Conservation (phyloP, 2,329 filamentous ascomycete genomes). For the Lasiodiplodia theobromae region DNA sequence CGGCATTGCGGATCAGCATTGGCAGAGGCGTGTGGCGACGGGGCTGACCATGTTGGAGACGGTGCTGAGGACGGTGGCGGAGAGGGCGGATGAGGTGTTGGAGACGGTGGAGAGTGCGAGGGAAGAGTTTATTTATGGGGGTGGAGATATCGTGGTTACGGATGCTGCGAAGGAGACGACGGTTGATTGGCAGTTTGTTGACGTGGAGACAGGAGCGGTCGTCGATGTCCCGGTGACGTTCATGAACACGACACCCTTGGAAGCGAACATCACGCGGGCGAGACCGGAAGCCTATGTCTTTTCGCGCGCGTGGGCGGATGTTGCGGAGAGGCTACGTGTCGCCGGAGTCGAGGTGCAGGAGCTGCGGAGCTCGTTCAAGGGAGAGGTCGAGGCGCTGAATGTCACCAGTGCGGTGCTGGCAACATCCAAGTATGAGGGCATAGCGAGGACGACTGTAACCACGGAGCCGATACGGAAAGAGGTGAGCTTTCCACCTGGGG, state of each 20-base stretch:
- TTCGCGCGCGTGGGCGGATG: slow-evolving; percentile 36
- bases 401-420: slow-evolving; percentile 33
- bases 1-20: slow-evolving; percentile 44
- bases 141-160: slow-evolving; percentile 35
- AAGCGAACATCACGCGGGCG: slow-evolving; percentile 34
- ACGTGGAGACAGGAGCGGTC: slow-evolving; percentile 27
- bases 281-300: slow-evolving; percentile 38
- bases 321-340: slow-evolving; percentile 35
- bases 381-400: slow-evolving; percentile 36
- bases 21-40: slow-evolving; percentile 42
- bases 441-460: slow-evolving; percentile 35
- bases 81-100: slow-evolving; percentile 39
- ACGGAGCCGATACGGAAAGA: slow-evolving; percentile 32
- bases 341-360: slow-evolving; percentile 37
- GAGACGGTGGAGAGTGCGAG: slow-evolving; percentile 39
- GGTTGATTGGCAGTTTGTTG: slow-evolving; percentile 33
- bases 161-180: slow-evolving; percentile 33
- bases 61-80: slow-evolving; percentile 44
- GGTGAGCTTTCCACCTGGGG: slow-evolving; percentile 35
- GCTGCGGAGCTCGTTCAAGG: slow-evolving; percentile 34
- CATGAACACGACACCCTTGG: slow-evolving; percentile 33
- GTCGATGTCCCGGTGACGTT: slow-evolving; percentile 32
- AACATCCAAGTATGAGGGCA: slow-evolving; percentile 35
- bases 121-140: slow-evolving; percentile 33
- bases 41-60: slow-evolving; percentile 44